These are phyloP conservation scores for Candida tunisiensis DNA, from an alignment of 1,139 yeast genomes.

Conservation along the genomic window DNA sequence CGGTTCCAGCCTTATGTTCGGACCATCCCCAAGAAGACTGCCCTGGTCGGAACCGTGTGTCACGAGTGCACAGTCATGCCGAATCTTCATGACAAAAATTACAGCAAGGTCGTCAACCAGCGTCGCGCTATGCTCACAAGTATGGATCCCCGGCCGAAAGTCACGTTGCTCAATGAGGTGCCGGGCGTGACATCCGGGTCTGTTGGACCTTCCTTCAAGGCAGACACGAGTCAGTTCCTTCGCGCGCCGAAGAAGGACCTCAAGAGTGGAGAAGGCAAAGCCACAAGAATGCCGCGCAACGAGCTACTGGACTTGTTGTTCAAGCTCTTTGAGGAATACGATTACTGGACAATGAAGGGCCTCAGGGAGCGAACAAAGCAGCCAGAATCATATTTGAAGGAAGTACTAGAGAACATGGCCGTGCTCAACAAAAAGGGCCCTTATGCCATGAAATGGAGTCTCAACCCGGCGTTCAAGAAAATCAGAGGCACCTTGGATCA, in stretches of 20 bases:
- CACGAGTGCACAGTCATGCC: conserved; percentile 91
- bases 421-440: conserved; percentile 88
- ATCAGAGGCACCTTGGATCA: conserved; percentile 8
- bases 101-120: conserved; percentile 37
- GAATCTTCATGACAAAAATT: conserved; percentile 52
- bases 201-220: conserved; percentile 49
- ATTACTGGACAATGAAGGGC: conserved; percentile 94
- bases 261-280: conserved; percentile 55
- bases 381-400: conserved; percentile 88
- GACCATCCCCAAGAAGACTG: conserved; percentile 37
- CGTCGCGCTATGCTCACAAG: conserved; percentile 26
- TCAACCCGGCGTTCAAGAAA: conserved; percentile 72
- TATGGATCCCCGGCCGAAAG: conserved; percentile 47
- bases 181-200: conserved; percentile 84
- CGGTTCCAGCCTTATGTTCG: conserved; percentile 5
- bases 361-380: conserved; percentile 87
- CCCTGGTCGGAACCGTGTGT: conserved; percentile 70
- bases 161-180: conserved; percentile 63
- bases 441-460: conserved; percentile 76
- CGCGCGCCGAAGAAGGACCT: conserved; percentile 9
- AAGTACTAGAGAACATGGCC: conserved; percentile 82
- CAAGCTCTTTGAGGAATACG: conserved; percentile 83
- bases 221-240: conserved; percentile 13
- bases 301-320: conserved; percentile 80
- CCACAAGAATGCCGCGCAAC: conserved; percentile 87